A percentile compares a stretch with the other conserved stretches of the same genome.
These are phyloP conservation scores for Litsea cubeba DNA, from an alignment of 164 flowering plant genomes.

Conservation along the genomic window DNA sequence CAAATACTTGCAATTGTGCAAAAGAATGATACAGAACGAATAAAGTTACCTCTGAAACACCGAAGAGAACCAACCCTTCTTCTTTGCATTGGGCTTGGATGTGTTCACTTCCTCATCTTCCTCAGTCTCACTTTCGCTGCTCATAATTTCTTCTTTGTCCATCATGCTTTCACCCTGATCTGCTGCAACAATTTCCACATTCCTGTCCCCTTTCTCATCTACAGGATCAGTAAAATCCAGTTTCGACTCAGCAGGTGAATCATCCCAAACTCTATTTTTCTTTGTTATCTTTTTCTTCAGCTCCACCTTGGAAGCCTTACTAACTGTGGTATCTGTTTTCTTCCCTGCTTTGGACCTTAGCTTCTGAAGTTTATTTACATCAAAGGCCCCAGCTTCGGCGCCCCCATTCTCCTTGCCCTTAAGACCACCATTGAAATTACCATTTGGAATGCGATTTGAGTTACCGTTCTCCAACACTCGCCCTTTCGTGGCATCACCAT, in stretches of 20 bases:
- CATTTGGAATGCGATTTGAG: too few relatives aligned
- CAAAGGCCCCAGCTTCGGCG: slow-evolving; percentile 70
- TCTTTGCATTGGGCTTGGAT: slow-evolving; percentile 47
- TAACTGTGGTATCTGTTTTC: slow-evolving; percentile 48
- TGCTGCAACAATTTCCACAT: slow-evolving; percentile 39
- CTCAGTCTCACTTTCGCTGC: slow-evolving; percentile 82
- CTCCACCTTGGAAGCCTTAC: slow-evolving; percentile 58
- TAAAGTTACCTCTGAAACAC: slow-evolving; percentile 82
- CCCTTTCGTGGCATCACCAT: slow-evolving; percentile 32
- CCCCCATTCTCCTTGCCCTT: slow-evolving; percentile 54
- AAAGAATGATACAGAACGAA: background rate
- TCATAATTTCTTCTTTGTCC: slow-evolving; percentile 79
- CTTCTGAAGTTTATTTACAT: slow-evolving; percentile 82
- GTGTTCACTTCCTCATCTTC: slow-evolving; percentile 48
- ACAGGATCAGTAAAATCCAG: slow-evolving; percentile 84
- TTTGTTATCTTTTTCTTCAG: slow-evolving; percentile 70
- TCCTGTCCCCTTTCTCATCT: slow-evolving; percentile 55
- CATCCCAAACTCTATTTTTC: slow-evolving; percentile 93
- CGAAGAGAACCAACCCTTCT: slow-evolving; percentile 93
- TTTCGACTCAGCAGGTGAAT: slow-evolving; percentile 56
- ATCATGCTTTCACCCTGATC: slow-evolving; percentile 88
- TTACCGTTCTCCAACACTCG: slow-evolving; percentile 43
- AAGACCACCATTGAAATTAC: slow-evolving; percentile 39
- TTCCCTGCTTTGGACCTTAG: slow-evolving; percentile 57
- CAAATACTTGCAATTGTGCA: background rate